A percentile compares a stretch with the other conserved stretches of the same genome.
Evolutionary conservation across 2,329 filamentous ascomycete species (phyloP).

Genomic region (Diaporthe vexans): DNA sequence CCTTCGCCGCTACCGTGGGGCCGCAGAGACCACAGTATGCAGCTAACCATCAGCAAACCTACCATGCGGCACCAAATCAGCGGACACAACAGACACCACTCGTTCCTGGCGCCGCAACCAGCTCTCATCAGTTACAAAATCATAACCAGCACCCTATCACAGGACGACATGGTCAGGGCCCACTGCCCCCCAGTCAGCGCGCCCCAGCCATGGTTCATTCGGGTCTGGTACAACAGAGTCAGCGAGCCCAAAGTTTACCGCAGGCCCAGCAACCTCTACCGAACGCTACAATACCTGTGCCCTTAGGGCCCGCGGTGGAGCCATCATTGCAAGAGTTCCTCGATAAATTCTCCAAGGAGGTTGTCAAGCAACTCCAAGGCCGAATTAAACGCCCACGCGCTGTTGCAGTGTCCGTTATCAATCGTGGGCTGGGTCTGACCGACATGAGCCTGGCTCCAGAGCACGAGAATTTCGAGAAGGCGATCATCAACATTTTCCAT

Average conservation of each 20-base stretch:
- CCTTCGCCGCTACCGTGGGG: constrained; percentile 15
- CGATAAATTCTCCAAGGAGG: constrained; percentile 61
- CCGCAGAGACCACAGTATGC: constrained; percentile 33
- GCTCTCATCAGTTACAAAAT: constrained; percentile 10
- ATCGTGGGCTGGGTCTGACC: constrained; percentile 64
- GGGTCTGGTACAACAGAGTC: constrained; percentile 21
- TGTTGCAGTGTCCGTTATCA: constrained; percentile 67
- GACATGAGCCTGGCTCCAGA: constrained; percentile 56
- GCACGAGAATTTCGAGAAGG: constrained; percentile 61
- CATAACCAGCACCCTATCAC: constrained; percentile 25
- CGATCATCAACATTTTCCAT: constrained; percentile 61
- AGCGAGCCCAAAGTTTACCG: constrained; percentile 13
- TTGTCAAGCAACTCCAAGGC: constrained; percentile 61
- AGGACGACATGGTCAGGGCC: constrained; percentile 23
- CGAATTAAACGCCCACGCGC: constrained; percentile 59
- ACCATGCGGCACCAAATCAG: constrained; percentile 50
- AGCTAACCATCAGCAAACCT: constrained; percentile 46
- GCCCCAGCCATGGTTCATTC: background rate
- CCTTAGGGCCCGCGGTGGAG: constrained; percentile 56
- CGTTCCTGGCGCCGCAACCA: constrained; percentile 2
- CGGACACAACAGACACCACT: constrained; percentile 42
- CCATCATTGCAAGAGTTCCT: constrained; percentile 59
- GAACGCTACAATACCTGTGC: constrained; percentile 24
- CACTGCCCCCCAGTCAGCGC: constrained; percentile 12
- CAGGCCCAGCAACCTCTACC: constrained; percentile 27